phyloP scores from a whole-genome alignment of 2,329 filamentous ascomycete genomes.

The Byssoonygena ceratinophila region DNA sequence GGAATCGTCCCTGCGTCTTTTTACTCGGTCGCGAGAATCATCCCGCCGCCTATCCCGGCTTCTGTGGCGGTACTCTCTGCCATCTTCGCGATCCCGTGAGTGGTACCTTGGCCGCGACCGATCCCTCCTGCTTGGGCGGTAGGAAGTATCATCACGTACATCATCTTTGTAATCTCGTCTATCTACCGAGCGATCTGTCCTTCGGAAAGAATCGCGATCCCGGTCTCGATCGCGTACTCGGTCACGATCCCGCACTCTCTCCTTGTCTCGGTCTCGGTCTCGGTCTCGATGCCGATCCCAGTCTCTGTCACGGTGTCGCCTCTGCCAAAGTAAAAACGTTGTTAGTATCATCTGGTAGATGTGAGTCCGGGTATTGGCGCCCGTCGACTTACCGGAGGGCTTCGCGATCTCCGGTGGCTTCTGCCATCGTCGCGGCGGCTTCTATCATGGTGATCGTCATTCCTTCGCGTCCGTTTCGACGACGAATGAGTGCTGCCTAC shows the following conservation, averaged over 20 bases:
- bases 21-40: conserved; percentile 57
- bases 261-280: conserved; percentile 39
- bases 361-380: neutral
- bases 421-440: conserved; percentile 44
- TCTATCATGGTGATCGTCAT: conserved; percentile 44
- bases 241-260: conserved; percentile 48
- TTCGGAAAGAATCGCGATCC: conserved; percentile 50
- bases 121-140: conserved; percentile 53
- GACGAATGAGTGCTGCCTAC: conserved; percentile 72
- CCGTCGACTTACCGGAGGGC: conserved; percentile 37
- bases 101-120: conserved; percentile 54
- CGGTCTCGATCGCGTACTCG: conserved; percentile 52
- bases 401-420: conserved; percentile 38
- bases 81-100: conserved; percentile 46
- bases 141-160: conserved; percentile 54
- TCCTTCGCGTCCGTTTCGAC: conserved; percentile 52
- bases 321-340: conserved; percentile 41
- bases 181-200: conserved; percentile 58
- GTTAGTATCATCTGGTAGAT: conserved; percentile 5
- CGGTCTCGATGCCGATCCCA: conserved; percentile 13
- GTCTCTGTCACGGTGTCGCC: conserved; percentile 36
- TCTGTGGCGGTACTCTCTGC: conserved; percentile 49
- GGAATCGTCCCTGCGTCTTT: conserved; percentile 57
- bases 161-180: conserved; percentile 38
- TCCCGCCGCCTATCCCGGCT: conserved; percentile 66